Percentiles rank a stretch among this genome's conserved stretches.
These are phyloP conservation scores for Boletus subluridellus DNA, from an alignment of 1,284 basidiomycete species.

Conservation along the genomic window DNA sequence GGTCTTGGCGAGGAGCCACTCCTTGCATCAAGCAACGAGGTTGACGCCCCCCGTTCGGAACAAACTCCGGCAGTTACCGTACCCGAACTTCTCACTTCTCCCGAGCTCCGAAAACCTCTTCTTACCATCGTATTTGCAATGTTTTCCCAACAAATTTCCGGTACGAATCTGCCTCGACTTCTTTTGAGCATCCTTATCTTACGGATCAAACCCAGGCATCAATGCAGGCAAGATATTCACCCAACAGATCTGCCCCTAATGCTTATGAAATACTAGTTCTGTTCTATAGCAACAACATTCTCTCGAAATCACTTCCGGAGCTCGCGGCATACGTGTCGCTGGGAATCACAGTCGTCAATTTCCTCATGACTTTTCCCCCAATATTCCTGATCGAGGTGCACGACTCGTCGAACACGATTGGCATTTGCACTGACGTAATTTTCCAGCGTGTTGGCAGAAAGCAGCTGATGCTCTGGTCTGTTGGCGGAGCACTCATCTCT, in stretches of 20 bases:
- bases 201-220: conserved; percentile 36
- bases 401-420: not conserved
- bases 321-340: conserved; percentile 76
- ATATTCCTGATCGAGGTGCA: conserved; percentile 78
- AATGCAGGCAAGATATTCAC: conserved; percentile 47
- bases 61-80: conserved; percentile 45
- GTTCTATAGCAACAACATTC: conserved; percentile 87
- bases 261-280: conserved; percentile 57
- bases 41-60: conserved; percentile 15
- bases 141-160: conserved; percentile 77
- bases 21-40: conserved; percentile 40
- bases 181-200: not conserved
- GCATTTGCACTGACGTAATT: not conserved
- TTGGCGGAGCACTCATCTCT: conserved; percentile 61
- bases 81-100: conserved; percentile 50
- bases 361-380: conserved; percentile 74
- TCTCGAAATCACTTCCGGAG: conserved; percentile 73
- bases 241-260: not conserved
- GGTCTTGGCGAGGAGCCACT: conserved; percentile 42
- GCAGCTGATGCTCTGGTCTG: conserved; percentile 55
- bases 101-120: conserved; percentile 65
- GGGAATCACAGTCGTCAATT: conserved; percentile 79
- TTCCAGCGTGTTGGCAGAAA: conserved; percentile 64
- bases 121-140: conserved; percentile 69
- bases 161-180: conserved; percentile 33